Evolutionary conservation across 1,139 yeast genomes (phyloP).

Genomic region (Geotrichum histeridarum): DNA sequence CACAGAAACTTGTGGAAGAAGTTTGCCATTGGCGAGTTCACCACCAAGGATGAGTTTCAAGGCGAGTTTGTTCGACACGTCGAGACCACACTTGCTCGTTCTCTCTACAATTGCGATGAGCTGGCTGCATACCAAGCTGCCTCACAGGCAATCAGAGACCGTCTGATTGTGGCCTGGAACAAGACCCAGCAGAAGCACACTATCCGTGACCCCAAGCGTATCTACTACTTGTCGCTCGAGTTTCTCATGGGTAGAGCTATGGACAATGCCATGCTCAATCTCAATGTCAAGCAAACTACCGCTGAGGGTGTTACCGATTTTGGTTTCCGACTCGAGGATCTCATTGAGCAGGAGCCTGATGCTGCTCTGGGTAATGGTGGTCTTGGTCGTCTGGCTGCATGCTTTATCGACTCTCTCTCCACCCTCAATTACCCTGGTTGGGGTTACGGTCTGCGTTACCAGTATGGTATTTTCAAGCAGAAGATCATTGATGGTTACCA

Average conservation of each 20-base stretch:
- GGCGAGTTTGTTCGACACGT: slow-evolving; percentile 73
- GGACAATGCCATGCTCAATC: slow-evolving; percentile 87
- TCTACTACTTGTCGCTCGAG: slow-evolving; percentile 82
- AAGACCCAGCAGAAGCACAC: slow-evolving; percentile 90
- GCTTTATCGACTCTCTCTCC: slow-evolving; percentile 84
- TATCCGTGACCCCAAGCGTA: slow-evolving; percentile 74
- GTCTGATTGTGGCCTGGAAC: slow-evolving; percentile 82
- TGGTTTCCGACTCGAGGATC: slow-evolving; percentile 85
- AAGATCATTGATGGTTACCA: slow-evolving; percentile 88
- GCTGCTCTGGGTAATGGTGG: slow-evolving; percentile 97
- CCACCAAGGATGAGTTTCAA: slow-evolving; percentile 58
- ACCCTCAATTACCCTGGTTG: slow-evolving; percentile 88
- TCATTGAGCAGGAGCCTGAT: slow-evolving; percentile 82
- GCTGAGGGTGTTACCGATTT: slow-evolving; percentile 58
- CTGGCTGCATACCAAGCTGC: slow-evolving; percentile 92
- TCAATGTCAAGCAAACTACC: slow-evolving; percentile 53
- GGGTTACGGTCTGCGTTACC: slow-evolving; percentile 94
- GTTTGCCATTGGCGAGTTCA: slow-evolving; percentile 51
- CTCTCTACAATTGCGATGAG: slow-evolving; percentile 85
- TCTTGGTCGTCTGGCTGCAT: slow-evolving; percentile 89
- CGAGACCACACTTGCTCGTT: slow-evolving; percentile 83
- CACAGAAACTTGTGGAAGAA: slow-evolving; percentile 75
- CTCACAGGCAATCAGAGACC: slow-evolving; percentile 71
- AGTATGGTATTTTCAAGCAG: slow-evolving; percentile 90
- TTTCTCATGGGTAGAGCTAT: slow-evolving; percentile 93